Conservation (phyloP, 2,329 filamentous ascomycete genomes). For the Colletotrichum salicis region DNA sequence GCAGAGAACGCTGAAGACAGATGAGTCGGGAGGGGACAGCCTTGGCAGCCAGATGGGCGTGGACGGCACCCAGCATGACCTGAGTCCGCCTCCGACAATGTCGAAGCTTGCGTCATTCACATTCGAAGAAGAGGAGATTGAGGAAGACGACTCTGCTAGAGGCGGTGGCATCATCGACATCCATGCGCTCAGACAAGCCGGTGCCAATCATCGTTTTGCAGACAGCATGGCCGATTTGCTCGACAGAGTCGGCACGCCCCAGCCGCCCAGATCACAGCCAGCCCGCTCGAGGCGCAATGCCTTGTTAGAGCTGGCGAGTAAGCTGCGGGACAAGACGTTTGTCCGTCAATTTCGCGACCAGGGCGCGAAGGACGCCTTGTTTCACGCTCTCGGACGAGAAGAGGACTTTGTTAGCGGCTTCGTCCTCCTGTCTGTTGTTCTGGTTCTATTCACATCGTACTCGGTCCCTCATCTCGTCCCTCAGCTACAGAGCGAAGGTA, state of each 20-base stretch:
- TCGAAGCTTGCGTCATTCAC: slow-evolving; percentile 41
- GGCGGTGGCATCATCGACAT: slow-evolving; percentile 67
- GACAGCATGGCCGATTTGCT: slow-evolving; percentile 74
- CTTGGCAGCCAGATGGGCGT: slow-evolving; percentile 40
- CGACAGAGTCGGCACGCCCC: slow-evolving; percentile 67
- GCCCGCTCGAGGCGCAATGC: slow-evolving; percentile 67
- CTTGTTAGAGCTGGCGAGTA: slow-evolving; percentile 68
- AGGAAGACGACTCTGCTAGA: slow-evolving; percentile 53
- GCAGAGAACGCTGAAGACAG: slow-evolving; percentile 48
- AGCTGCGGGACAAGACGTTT: slow-evolving; percentile 71
- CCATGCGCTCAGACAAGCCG: slow-evolving; percentile 73
- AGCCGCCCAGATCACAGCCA: slow-evolving; percentile 54
- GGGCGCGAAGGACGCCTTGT: slow-evolving; percentile 75
- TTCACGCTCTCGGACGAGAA: slow-evolving; percentile 69
- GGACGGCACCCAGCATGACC: slow-evolving; percentile 34
- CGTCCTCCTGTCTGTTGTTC: slow-evolving; percentile 70
- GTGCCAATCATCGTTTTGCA: slow-evolving; percentile 72
- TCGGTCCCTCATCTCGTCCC: slow-evolving; percentile 68
- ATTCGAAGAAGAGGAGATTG: slow-evolving; percentile 55
- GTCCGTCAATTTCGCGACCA: slow-evolving; percentile 78
- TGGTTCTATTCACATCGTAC: slow-evolving; percentile 70
- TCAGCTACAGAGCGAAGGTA: slow-evolving; percentile 65
- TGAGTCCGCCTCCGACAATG: slow-evolving; percentile 28
- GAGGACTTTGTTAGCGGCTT: slow-evolving; percentile 72
- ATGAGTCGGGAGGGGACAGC: slow-evolving; percentile 38